Conservation (phyloP, 2,329 filamentous ascomycete species). For the Blastomyces gilchristii region DNA sequence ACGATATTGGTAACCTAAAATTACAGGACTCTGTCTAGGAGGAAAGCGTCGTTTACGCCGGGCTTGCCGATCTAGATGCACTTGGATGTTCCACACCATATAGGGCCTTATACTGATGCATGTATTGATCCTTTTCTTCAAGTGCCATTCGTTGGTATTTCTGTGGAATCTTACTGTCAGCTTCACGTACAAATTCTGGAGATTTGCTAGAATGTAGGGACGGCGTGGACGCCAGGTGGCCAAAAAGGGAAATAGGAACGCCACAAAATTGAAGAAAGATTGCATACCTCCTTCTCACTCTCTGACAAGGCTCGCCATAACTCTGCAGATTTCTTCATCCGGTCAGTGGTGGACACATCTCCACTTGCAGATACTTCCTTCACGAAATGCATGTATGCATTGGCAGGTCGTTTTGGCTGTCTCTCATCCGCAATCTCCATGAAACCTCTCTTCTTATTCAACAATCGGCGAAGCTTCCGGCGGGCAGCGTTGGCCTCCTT, state of each 20-base stretch:
- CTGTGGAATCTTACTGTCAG: conserved; percentile 11
- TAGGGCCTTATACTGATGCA: conserved; percentile 19
- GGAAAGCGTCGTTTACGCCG: background rate
- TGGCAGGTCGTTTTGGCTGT: conserved; percentile 34
- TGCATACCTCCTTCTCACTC: conserved; percentile 21
- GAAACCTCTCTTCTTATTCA: conserved; percentile 16
- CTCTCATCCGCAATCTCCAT: conserved; percentile 45
- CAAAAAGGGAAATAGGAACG: background rate
- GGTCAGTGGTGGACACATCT: conserved; percentile 42
- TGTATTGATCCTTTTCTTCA: conserved; percentile 18
- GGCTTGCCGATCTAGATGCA: background rate
- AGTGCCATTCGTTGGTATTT: conserved; percentile 18
- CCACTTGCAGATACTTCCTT: conserved; percentile 37
- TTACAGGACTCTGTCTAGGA: background rate
- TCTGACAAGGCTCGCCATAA: conserved; percentile 28
- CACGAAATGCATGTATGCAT: conserved; percentile 37
- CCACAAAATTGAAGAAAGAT: background rate
- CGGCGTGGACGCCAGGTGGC: background rate
- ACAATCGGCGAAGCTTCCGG: conserved; percentile 21
- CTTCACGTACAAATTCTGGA: background rate
- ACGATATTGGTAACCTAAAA: background rate
- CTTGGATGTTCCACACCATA: conserved; percentile 17
- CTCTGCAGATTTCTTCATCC: conserved; percentile 9
- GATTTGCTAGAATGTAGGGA: background rate
- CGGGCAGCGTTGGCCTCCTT: conserved; percentile 51